A percentile compares a stretch with the other conserved stretches of the same genome.
phyloP scores from a whole-genome alignment of 805 yeast species.

The Teunomyces kruisii region DNA sequence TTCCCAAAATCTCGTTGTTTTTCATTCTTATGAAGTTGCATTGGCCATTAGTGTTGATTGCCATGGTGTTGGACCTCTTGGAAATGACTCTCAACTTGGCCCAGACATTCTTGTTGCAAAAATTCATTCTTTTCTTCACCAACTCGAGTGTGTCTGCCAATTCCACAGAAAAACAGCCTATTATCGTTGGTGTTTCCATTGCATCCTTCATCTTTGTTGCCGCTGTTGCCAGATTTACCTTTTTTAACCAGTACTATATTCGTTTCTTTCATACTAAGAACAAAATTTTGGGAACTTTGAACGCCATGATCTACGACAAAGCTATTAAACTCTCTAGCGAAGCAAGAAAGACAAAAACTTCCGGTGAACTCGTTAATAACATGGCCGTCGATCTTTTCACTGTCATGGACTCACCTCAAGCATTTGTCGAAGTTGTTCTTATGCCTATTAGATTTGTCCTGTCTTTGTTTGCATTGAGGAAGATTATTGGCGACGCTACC shows the following conservation, averaged over 20 bases:
- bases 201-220: conserved; percentile 10
- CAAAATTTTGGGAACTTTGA: conserved; percentile 50
- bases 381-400: conserved; percentile 74
- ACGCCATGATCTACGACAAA: conserved; percentile 69
- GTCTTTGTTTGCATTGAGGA: conserved; percentile 54
- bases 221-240: conserved; percentile 12
- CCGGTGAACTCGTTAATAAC: conserved; percentile 80
- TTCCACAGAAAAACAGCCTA: conserved; percentile 10
- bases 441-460: conserved; percentile 58
- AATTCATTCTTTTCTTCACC: conserved; percentile 15
- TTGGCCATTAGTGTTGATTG: background rate
- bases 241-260: conserved; percentile 19
- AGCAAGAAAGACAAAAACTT: conserved; percentile 55
- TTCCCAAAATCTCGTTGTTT: conserved; percentile 7
- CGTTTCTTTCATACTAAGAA: conserved; percentile 11
- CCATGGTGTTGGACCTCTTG: background rate
- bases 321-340: conserved; percentile 66
- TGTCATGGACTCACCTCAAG: conserved; percentile 57
- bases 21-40: conserved; percentile 5
- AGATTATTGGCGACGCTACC: conserved; percentile 57
- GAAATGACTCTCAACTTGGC: conserved; percentile 19
- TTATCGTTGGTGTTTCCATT: conserved; percentile 15
- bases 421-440: conserved; percentile 52
- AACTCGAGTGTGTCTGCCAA: background rate
- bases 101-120: conserved; percentile 12